Evolutionary conservation across 2,329 filamentous ascomycete genomes (phyloP).

Genomic region (Diaporthe sp.): DNA sequence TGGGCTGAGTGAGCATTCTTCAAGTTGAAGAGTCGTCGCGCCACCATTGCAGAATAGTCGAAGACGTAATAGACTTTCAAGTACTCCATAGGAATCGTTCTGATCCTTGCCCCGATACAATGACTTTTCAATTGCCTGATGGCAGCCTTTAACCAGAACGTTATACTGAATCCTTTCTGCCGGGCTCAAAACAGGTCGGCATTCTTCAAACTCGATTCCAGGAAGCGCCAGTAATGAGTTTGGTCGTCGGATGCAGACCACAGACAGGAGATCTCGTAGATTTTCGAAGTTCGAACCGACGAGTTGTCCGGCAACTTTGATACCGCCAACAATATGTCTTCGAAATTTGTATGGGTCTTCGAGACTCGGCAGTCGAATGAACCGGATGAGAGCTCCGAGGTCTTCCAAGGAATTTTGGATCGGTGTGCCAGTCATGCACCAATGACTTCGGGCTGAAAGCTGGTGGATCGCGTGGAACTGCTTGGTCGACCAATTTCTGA

Average conservation of each 20-base stretch:
- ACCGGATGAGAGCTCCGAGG: constrained; percentile 41
- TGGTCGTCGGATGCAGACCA: constrained; percentile 8
- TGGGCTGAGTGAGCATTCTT: not conserved
- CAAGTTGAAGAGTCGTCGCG: not conserved
- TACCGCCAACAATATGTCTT: constrained; percentile 6
- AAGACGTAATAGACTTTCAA: constrained; percentile 8
- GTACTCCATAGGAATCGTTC: not conserved
- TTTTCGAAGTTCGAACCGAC: not conserved
- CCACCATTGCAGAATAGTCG: constrained; percentile 24
- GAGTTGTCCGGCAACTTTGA: not conserved
- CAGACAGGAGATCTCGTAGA: not conserved
- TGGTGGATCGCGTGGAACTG: constrained; percentile 44
- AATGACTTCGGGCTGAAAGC: constrained; percentile 42
- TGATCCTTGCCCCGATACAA: not conserved
- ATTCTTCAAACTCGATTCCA: not conserved
- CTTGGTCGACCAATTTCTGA: constrained; percentile 43
- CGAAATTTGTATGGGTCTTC: constrained; percentile 39
- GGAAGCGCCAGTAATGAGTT: not conserved
- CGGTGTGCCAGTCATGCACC: constrained; percentile 46
- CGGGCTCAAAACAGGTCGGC: not conserved
- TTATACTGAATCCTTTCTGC: constrained; percentile 2
- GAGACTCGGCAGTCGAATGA: constrained; percentile 43
- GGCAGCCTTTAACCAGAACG: not conserved
- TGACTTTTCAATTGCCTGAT: not conserved
- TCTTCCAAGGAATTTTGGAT: constrained; percentile 45